These are phyloP conservation scores for Kwoniella shivajii DNA, from an alignment of 1,284 basidiomycete species.

Conservation along the genomic window DNA sequence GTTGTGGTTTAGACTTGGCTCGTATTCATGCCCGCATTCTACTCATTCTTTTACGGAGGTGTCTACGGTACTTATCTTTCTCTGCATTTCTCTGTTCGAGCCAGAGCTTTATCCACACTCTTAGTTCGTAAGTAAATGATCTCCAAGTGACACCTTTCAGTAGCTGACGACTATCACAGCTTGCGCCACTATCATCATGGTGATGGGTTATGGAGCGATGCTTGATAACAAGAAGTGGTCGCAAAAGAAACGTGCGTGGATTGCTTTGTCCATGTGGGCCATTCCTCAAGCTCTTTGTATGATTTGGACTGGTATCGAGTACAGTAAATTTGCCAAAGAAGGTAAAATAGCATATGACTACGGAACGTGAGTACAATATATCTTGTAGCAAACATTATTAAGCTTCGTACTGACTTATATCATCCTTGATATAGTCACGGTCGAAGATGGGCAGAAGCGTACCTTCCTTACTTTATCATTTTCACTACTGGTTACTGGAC, in stretches of 20 bases:
- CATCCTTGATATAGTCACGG: constrained; percentile 2
- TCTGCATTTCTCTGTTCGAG: constrained; percentile 36
- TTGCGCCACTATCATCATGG: constrained; percentile 18
- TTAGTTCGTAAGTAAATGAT: constrained; percentile 29
- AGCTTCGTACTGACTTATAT: too few relatives aligned
- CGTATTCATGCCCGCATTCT: constrained; percentile 34
- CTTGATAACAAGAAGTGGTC: constrained; percentile 26
- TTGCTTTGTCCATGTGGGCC: constrained; percentile 26
- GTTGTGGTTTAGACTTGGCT: constrained; percentile 19
- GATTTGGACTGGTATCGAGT: constrained; percentile 31
- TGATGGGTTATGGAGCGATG: constrained; percentile 24
- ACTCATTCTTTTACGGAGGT: constrained; percentile 37
- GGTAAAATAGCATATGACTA: constrained; percentile 19
- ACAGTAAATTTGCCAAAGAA: constrained; percentile 11
- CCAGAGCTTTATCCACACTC: constrained; percentile 39
- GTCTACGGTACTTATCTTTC: constrained; percentile 36
- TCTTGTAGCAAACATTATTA: not conserved
- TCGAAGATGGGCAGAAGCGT: constrained; percentile 20
- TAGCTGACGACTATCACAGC: constrained; percentile 8
- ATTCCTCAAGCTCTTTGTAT: constrained; percentile 30
- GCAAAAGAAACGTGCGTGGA: constrained; percentile 22
- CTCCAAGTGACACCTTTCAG: not conserved
- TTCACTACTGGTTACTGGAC: constrained; percentile 28
- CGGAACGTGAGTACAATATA: constrained; percentile 7
- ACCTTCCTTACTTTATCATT: constrained; percentile 26